Base-by-base conservation (phyloP, 345 rosid species). In the Conringia planisiliqua region DNA sequence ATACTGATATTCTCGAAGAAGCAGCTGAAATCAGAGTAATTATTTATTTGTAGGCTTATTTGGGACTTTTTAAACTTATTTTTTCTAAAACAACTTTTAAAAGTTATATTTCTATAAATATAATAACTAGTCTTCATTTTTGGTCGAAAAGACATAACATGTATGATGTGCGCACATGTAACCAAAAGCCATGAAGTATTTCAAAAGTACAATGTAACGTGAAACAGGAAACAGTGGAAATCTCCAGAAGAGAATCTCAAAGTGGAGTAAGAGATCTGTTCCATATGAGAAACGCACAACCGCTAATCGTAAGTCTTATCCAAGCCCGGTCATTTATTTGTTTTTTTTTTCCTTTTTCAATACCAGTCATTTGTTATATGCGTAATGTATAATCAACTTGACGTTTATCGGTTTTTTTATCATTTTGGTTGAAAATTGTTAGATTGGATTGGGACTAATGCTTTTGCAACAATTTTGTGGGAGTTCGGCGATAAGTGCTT, bases 371-470 rank as follows among this genome's bases (percentile, higher is more conserved):
- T 7, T 61, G 12, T 50, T 52, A 22, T 20, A 48, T 10, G 55
- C 10, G 55, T 20, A 20, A 51, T 22, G 12, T 52, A 52, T 26
- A 50, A 24, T 27, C 14, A 54, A 22, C n/a, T 47, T 27, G 12
- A 36, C 27, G 1, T 65, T 39, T 17, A 22, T 22, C 2, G 24
- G 24, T 22, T 22, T 22, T 22, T 22, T 22, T 1, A 1, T 22
- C n/a, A n/a, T 54, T 46, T 27, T 17, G 0, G 18, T 9, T 71
- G 52, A 0, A 68, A 68, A 59, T 7, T 56, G n/a, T 56, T 59
- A 79, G 83, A 68, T 80, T 51, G 83, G 80, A 46, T 42, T 80
- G 30, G 83, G 83, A 38, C 54, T 80, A 33, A 80, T 80, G 83
- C 70, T 75, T 22, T 14, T 62, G 36, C 83, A 80, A 66, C 80